Base-by-base conservation (phyloP, 441 rosid species). In the Heliophila coronopifolia region DNA sequence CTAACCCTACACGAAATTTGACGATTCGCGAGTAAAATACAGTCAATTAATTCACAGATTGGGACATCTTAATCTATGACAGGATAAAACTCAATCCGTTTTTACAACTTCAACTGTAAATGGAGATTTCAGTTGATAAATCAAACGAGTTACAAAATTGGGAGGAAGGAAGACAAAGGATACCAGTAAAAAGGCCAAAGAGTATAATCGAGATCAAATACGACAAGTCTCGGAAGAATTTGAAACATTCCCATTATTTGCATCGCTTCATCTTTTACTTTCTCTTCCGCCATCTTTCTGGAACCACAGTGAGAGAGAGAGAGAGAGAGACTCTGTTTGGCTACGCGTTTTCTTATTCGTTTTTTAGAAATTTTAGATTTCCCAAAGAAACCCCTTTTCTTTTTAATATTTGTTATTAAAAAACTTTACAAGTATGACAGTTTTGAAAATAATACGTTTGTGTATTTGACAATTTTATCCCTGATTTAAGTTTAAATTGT, bases 141-240 rank as follows among this genome's bases (percentile, higher is more conserved):
- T 23, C 8, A 44, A 36, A n/a, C 4, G 1, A 34, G 12, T 48
- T 36, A 2, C 6, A 4, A 8, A 24, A 24, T 1, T 25, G 33
- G 41, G 50, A 13, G 41, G 32, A 27, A 31, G n/a, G 11, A 38
- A 15, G 37, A 33, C 3, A 26, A 6, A 13, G 11, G 4, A 1
- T 63, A 91, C 98, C 98, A 91, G 75, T 86, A 87, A 66, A 91
- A 91, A 60, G 96, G 98, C 95, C 95, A 91, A 68, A 86, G 95
- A 49, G 93, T 91, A 67, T 86, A 84, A 66, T 91, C 96, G 57
- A 77, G 95, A 70, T 84, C 98, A 73, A 91, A 91, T 65, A 91
- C 93, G 13, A 90, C 86, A 37, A 84, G 70, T 65, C 67, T 76
- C 1, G 95, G 97, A 49, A 90, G 76, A 9, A 80, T 47, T 56